Evolutionary conservation across 371 early-diverging fungal genomes (phyloP), one percentile per base, ranked within the genome.

Genomic region (Mucor plumbeus): DNA sequence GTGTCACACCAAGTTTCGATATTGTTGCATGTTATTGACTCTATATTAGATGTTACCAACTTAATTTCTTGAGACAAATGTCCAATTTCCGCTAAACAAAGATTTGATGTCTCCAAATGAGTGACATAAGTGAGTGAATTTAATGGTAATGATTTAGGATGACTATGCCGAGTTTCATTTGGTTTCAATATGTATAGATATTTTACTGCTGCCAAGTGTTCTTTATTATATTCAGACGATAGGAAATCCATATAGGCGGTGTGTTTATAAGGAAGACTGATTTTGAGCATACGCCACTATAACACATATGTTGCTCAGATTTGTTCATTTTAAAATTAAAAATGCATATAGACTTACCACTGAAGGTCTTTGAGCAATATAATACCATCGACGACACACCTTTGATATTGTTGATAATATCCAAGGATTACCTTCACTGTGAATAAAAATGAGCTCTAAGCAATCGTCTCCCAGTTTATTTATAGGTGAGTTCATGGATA

Each of bases 1-100:
- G 62, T 64, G 47, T 68, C 68, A 40, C 72, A 72, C 72, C 72
- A 72, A 34, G 72, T 72, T 15, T 72, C 72, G 15, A 72, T 72
- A 40, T 68, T 31, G 5, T 26, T 58, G 26, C 72, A 72, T 7
- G 33, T 21, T 5, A 72, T 34, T 1, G 35, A 56, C 11, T 34
- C n/a, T 0, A 68, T 50, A 39, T 55, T 7, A 41, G 61, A 36
- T 44, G 39, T n/a, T 7, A 19, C 41, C 36, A 34, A 33, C 21
- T 33, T 19, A 17, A 68, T 11, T 33, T 72, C 64, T 8, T 47
- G 65, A 0, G 63, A 68, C 4, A 72, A 14, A 36, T 65, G 59
- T 1, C 56, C 64, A n/a, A 68, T 72, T 34, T 72, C 69, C 14
- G 72, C 69, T 19, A 72, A 41, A 47, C 72, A 72, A 11, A 72